Conservation (phyloP, 129 eudicot species). For the Helichrysum umbraculigerum region DNA sequence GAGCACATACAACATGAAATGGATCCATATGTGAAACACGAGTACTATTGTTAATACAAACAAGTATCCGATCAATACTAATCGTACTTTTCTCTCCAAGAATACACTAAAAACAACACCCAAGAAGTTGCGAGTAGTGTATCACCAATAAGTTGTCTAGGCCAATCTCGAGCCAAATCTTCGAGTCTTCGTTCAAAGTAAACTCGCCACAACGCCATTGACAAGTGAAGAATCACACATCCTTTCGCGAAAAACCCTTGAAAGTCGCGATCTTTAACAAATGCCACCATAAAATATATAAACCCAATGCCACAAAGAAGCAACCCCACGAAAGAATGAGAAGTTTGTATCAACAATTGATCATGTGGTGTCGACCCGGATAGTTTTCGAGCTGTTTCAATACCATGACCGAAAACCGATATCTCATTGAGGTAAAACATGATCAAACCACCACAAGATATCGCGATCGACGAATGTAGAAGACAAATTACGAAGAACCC, state of each 20-base stretch:
- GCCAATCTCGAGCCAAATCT: conserved; percentile 71
- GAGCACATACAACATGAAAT: too few relatives aligned
- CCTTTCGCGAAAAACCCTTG: conserved; percentile 83
- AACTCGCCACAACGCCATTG: conserved; percentile 72
- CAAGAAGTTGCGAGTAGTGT: conserved; percentile 61
- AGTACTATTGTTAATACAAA: too few relatives aligned
- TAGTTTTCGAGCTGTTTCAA: conserved; percentile 61
- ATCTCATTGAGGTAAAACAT: conserved; percentile 73
- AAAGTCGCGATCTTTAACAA: conserved; percentile 69
- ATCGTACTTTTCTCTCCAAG: conserved; percentile 78
- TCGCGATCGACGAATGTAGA: conserved; percentile 52
- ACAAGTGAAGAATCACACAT: conserved; percentile 62
- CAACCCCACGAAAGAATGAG: conserved; percentile 70
- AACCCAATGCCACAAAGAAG: conserved; percentile 65
- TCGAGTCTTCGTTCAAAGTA: conserved; percentile 63
- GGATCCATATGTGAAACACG: too few relatives aligned
- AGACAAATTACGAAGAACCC: conserved; percentile 66
- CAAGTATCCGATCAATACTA: background rate
- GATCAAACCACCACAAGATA: conserved; percentile 59
- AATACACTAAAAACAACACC: conserved; percentile 68
- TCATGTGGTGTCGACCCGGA: conserved; percentile 79
- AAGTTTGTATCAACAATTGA: conserved; percentile 53
- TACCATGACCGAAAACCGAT: conserved; percentile 67
- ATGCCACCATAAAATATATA: conserved; percentile 70
- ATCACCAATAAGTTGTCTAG: conserved; percentile 66